A percentile compares a stretch with the other conserved stretches of the same genome.
phyloP scores from a whole-genome alignment of 352 stramenopile species.

The Plasmopara viticola region DNA sequence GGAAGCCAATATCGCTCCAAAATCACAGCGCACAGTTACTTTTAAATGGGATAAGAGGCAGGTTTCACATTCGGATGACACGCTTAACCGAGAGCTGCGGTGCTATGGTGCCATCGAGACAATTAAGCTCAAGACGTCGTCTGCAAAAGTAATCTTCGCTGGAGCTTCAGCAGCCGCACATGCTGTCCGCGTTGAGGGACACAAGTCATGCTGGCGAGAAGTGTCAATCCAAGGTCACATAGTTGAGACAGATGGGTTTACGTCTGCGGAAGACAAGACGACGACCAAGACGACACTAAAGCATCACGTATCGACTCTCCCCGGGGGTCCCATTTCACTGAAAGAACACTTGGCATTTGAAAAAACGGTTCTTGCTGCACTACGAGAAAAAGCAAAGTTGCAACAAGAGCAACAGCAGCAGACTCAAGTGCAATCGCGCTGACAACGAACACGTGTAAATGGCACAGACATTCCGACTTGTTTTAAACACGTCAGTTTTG shows the following conservation, averaged over 20 bases:
- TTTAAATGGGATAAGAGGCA: conserved; percentile 71
- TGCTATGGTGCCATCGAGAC: conserved; percentile 57
- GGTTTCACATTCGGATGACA: conserved; percentile 71
- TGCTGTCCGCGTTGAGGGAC: conserved; percentile 59
- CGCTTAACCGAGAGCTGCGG: conserved; percentile 49
- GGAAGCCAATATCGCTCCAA: conserved; percentile 22
- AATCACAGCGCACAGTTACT: conserved; percentile 67
- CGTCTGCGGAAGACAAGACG: conserved; percentile 19
- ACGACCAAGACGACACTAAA: conserved; percentile 9
- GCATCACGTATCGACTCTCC: conserved; percentile 25
- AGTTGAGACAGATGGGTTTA: conserved; percentile 44
- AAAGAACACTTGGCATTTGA: conserved; percentile 54
- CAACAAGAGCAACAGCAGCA: conserved; percentile 26
- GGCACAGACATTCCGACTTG: no score
- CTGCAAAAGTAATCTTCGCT: conserved; percentile 57
- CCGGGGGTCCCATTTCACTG: conserved; percentile 40
- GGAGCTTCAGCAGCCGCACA: conserved; percentile 40
- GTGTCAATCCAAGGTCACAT: conserved; percentile 72
- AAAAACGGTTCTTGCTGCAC: conserved; percentile 38
- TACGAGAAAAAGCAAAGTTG: conserved; percentile 34
- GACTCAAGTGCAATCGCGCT: conserved; percentile 10
- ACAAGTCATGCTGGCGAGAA: conserved; percentile 62
- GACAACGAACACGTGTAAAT: not conserved
- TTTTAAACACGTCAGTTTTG: conserved; percentile 13
- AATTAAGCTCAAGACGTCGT: conserved; percentile 67